Evolutionary conservation across 306 rosid species (phyloP).

Genomic region (Cucumis hystrix): DNA sequence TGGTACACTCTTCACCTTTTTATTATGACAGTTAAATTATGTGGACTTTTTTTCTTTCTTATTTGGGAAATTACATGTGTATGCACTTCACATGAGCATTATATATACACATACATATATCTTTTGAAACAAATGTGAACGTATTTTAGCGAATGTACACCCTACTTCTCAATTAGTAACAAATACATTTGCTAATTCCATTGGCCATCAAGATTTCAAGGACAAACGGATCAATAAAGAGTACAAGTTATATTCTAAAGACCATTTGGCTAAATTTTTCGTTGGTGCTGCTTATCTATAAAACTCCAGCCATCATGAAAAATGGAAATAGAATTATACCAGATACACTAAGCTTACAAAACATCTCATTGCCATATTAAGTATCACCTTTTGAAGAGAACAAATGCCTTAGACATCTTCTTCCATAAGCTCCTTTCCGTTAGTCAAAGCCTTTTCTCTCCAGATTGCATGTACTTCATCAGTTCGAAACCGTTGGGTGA

Average conservation of each 20-base stretch:
- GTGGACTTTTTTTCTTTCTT: too few species aligned
- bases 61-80: too few species aligned
- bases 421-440: conserved; percentile 10
- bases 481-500: conserved; percentile 82
- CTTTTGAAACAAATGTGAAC: too few species aligned
- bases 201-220: too few species aligned
- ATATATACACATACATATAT: too few species aligned
- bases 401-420: not conserved
- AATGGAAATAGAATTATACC: not conserved
- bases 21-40: too few species aligned
- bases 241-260: not conserved
- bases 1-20: too few species aligned
- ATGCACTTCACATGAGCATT: too few species aligned
- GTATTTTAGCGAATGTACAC: too few species aligned
- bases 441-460: conserved; percentile 36
- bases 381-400: not conserved
- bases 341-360: not conserved
- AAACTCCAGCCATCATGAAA: not conserved
- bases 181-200: too few species aligned
- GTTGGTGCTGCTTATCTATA: not conserved
- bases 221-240: too few species aligned
- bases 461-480: conserved; percentile 90
- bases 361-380: not conserved
- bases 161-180: too few species aligned
- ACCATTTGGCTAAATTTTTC: not conserved